phyloP scores from a whole-genome alignment of 169 alveolate genomes.

The Plasmodium knowlesi region DNA sequence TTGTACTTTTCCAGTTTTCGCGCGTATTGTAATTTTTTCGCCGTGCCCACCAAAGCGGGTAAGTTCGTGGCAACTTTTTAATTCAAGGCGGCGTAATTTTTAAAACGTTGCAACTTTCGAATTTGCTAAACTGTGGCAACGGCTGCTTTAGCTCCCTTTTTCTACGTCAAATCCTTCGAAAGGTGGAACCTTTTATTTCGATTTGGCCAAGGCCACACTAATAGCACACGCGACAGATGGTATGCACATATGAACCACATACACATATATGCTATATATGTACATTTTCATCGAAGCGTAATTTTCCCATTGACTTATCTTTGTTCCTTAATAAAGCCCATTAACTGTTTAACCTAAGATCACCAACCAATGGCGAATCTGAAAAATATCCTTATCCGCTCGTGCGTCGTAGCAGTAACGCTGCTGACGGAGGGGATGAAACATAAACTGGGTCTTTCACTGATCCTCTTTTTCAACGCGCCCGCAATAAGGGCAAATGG shows the following conservation, averaged over 20 bases:
- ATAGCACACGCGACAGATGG: background rate
- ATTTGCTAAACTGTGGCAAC: background rate
- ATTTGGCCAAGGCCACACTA: background rate
- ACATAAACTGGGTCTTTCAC: background rate
- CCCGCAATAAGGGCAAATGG: background rate
- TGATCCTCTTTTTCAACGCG: background rate
- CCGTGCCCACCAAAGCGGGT: background rate
- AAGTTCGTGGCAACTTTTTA: background rate
- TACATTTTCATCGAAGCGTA: background rate
- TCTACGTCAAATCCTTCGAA: background rate
- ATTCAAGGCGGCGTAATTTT: background rate
- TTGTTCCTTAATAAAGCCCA: background rate
- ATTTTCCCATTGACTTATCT: background rate
- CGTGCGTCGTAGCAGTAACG: background rate
- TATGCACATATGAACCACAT: background rate
- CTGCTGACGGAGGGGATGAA: background rate
- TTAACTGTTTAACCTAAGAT: background rate
- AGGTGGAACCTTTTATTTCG: background rate
- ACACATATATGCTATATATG: background rate
- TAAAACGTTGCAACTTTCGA: background rate
- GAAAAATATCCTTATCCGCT: background rate
- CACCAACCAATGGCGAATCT: background rate
- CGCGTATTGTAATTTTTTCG: background rate
- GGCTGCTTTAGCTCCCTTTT: background rate
- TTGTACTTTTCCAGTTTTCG: background rate